Evolutionary conservation across 2,329 filamentous ascomycete species (phyloP).

Genomic region (Sclerotinia minor): DNA sequence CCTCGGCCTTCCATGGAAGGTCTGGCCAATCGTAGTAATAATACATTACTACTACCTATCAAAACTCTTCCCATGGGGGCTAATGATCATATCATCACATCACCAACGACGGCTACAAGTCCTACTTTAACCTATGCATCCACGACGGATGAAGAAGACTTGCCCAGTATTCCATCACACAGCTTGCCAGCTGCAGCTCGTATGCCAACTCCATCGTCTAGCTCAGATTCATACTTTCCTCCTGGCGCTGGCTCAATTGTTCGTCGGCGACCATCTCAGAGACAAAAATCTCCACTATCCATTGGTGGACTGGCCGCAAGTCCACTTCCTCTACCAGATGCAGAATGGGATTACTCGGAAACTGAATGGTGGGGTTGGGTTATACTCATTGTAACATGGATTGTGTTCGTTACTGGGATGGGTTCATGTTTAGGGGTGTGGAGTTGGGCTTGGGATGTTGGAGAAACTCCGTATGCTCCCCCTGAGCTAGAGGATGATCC

Average conservation of each 20-base stretch:
- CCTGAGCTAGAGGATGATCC: constrained; percentile 94
- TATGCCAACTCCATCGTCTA: constrained; percentile 51
- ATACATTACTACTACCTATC: constrained; percentile 35
- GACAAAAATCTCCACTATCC: constrained; percentile 59
- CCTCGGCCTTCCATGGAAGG: constrained; percentile 51
- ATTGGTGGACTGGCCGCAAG: constrained; percentile 54
- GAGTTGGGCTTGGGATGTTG: constrained; percentile 99
- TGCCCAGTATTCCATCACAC: constrained; percentile 60
- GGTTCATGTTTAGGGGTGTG: constrained; percentile 92
- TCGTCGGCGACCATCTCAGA: constrained; percentile 39
- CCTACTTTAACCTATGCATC: constrained; percentile 64
- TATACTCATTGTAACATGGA: constrained; percentile 85
- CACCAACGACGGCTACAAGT: constrained; percentile 47
- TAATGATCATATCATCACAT: constrained; percentile 36
- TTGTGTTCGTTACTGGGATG: constrained; percentile 96
- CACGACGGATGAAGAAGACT: constrained; percentile 83
- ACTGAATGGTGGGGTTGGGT: constrained; percentile 99
- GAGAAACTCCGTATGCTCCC: constrained; percentile 91
- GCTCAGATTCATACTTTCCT: constrained; percentile 64
- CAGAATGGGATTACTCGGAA: constrained; percentile 85
- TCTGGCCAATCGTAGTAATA: constrained; percentile 44
- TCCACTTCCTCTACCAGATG: constrained; percentile 49
- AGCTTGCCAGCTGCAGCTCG: constrained; percentile 47
- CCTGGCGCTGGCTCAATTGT: constrained; percentile 43
- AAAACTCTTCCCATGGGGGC: constrained; percentile 40